phyloP scores from a whole-genome alignment of 176 grass and related monocot genomes.

The Otatea glauca region DNA sequence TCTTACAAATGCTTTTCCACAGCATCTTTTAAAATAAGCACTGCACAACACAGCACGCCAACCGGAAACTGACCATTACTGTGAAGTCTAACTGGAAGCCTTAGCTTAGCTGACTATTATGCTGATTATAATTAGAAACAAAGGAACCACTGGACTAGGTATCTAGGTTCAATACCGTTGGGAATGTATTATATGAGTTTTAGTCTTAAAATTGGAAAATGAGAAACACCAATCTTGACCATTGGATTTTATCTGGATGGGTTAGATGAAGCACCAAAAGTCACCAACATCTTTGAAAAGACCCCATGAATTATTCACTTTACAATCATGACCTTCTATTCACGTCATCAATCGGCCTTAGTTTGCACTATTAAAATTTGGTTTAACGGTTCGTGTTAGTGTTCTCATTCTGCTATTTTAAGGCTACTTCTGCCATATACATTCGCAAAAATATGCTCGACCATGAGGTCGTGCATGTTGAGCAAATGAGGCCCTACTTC shows the following conservation, averaged over 20 bases:
- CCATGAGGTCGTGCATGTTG: neutral
- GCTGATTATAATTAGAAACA: constrained; percentile 20
- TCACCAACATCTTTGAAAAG: neutral
- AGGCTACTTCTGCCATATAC: neutral
- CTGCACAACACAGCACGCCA: neutral
- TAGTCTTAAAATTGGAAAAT: constrained; percentile 18
- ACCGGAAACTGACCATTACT: neutral
- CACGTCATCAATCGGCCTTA: constrained; percentile 13
- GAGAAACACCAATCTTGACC: neutral
- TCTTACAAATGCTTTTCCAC: neutral
- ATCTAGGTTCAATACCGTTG: constrained; percentile 18
- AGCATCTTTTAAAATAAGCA: constrained; percentile 19
- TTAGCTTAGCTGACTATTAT: constrained; percentile 23
- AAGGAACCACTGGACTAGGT: neutral
- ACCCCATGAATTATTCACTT: constrained; percentile 3
- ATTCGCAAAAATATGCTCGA: neutral
- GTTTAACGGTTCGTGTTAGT: constrained; percentile 19
- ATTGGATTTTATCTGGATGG: neutral
- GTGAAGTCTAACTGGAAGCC: constrained; percentile 12
- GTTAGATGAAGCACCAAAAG: constrained; percentile 28
- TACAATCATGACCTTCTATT: constrained; percentile 1
- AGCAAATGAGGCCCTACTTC: constrained; percentile 10
- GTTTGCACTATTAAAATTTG: constrained; percentile 18
- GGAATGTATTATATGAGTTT: neutral
- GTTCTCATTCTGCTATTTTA: constrained; percentile 28